These are phyloP conservation scores for Aspergillus sp. DNA, from an alignment of 2,329 filamentous ascomycete genomes.

Conservation along the genomic window DNA sequence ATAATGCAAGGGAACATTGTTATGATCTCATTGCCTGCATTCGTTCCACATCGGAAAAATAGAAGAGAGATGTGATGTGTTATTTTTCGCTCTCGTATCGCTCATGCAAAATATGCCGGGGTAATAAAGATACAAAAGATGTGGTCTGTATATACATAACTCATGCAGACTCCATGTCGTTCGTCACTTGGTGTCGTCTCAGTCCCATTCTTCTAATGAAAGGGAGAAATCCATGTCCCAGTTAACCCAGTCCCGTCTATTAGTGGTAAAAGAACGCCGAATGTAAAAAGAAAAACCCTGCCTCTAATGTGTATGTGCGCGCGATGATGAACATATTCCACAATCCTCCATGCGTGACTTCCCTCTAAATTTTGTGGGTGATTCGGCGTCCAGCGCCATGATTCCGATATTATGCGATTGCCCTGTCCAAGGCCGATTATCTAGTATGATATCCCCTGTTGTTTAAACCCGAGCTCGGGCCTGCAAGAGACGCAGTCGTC, in stretches of 20 bases:
- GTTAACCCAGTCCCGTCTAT: neutral
- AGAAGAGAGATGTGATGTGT: neutral
- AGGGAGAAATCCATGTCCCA: neutral
- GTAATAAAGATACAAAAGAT: neutral
- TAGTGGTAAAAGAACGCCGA: neutral
- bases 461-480: conserved; percentile 34
- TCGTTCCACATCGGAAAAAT: neutral
- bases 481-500: conserved; percentile 41
- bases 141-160: conserved; percentile 1
- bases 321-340: neutral
- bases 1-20: too few species aligned
- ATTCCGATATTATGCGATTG: conserved; percentile 2
- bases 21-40: neutral
- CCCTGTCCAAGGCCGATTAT: neutral
- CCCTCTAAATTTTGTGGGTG: neutral
- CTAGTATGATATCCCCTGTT: neutral
- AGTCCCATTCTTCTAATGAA: neutral
- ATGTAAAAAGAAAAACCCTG: neutral
- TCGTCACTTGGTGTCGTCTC: neutral
- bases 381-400: conserved; percentile 18
- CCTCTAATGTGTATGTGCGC: conserved; percentile 3
- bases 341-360: neutral
- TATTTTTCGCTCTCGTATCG: neutral
- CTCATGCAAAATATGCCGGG: neutral
- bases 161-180: neutral